Evolutionary conservation across 2,329 filamentous ascomycete genomes (phyloP), one percentile per base, ranked within the genome.

Genomic region (Fusarium cyanostomum): DNA sequence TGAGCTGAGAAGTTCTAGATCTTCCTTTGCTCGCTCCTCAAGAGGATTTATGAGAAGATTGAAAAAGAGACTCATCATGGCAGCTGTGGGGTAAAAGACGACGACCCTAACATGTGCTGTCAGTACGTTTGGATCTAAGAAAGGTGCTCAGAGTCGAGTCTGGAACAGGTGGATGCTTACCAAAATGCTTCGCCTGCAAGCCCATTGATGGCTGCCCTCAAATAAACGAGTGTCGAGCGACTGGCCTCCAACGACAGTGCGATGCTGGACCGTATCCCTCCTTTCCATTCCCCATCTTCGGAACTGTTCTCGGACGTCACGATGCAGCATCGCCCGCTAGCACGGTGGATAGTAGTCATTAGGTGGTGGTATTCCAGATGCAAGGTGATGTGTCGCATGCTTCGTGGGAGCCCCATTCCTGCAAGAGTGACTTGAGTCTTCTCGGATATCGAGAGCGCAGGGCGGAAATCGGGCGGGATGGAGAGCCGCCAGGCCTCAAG

Each of bases 361-460:
- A 85, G 77, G 52, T 85, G 78, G 57, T 86, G 81, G 48, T 87
- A 87, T 45, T 86, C 83, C 5, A 87, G 70, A 13, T 83, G 79
- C 3, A 85, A 66, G 41, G 82, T 75, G 12, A 84, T 79, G 3
- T 76, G 73, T 6, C 81, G 76, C 77, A 85, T 83, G 45, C 73
- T 79, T 13, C 76, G 70, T n/a, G 76, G 73, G 7, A 62, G 39
- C 7, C 53, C 64, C 12, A 70, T 62, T 3, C 70, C 54, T 54
- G 33, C 26, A 5, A 75, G 69, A 8, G 75, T 66, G 1, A 74
- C 74, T 13, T 55, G 56, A 7, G 63, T 60, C 7, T 65, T 65
- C 1, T 59, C 24, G 2, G 55, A 53, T 8, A 81, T 77, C 0
- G 81, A 80, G 8, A 87, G 70, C 0, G 75, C 78, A 0, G 84